These are phyloP conservation scores for Ceratocystis papillata DNA, from an alignment of 2,329 filamentous ascomycete species.

Conservation along the genomic window DNA sequence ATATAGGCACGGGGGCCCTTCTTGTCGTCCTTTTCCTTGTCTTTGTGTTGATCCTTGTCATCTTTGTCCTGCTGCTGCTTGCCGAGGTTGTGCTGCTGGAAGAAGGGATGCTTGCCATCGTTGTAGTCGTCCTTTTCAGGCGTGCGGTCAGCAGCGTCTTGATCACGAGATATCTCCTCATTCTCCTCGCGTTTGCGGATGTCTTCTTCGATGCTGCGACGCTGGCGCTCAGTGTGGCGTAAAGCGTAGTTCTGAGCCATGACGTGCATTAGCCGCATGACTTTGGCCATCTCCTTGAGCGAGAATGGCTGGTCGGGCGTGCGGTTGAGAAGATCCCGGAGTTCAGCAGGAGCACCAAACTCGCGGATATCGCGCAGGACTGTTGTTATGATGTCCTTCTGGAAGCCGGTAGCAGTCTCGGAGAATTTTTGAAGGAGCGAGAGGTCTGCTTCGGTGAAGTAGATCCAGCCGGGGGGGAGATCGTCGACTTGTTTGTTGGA, in stretches of 20 bases:
- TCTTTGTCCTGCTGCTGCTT: conserved; percentile 23
- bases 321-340: conserved; percentile 47
- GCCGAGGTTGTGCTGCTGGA: conserved; percentile 11
- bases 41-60: conserved; percentile 19
- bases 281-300: conserved; percentile 46
- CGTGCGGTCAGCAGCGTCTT: not conserved
- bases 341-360: conserved; percentile 58
- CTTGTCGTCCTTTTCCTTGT: conserved; percentile 29
- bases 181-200: conserved; percentile 23
- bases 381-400: conserved; percentile 48
- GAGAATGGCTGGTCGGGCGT: conserved; percentile 43
- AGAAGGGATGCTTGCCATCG: conserved; percentile 15
- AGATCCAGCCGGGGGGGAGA: conserved; percentile 40
- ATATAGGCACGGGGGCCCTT: conserved; percentile 33
- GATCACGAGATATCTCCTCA: conserved; percentile 21
- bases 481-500: conserved; percentile 3
- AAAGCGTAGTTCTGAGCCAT: conserved; percentile 39
- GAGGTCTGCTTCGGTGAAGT: conserved; percentile 38
- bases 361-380: conserved; percentile 53
- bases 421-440: conserved; percentile 49
- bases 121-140: conserved; percentile 25
- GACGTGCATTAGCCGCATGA: conserved; percentile 46
- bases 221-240: conserved; percentile 19
- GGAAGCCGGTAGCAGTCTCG: conserved; percentile 51
- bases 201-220: conserved; percentile 22